A percentile compares a stretch with the other conserved stretches of the same genome.
Conservation (phyloP, 331 rosid genomes). For the Saraca asoca region DNA sequence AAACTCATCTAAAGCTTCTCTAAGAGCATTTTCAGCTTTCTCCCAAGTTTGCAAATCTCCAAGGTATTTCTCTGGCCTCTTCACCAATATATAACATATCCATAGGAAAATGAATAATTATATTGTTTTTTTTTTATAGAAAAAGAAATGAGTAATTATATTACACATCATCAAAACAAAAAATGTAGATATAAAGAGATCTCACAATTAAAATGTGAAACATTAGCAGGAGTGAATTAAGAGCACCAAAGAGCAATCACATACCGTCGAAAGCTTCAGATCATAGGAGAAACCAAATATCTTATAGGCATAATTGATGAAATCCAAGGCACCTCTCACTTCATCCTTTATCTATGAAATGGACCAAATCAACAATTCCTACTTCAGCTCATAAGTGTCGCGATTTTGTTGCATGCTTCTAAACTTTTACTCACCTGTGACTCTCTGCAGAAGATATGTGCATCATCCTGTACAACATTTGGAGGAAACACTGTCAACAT, state of each 20-base stretch:
- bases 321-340: slow-evolving; percentile 73
- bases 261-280: slow-evolving; percentile 90
- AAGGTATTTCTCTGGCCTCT: slow-evolving; percentile 91
- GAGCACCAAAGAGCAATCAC: slow-evolving; percentile 27
- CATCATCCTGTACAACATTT: slow-evolving; percentile 76
- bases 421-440: slow-evolving; percentile 69
- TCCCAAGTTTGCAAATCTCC: slow-evolving; percentile 87
- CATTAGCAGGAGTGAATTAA: background rate
- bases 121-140: background rate
- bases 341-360: slow-evolving; percentile 78
- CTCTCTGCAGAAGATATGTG: slow-evolving; percentile 94
- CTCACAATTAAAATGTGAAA: too few relatives aligned
- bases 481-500: slow-evolving; percentile 41
- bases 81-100: slow-evolving; percentile 28
- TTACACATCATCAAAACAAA: too few relatives aligned
- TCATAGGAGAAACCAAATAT: slow-evolving; percentile 92
- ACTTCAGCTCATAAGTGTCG: slow-evolving; percentile 7
- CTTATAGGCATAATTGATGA: slow-evolving; percentile 64
- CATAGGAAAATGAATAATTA: slow-evolving; percentile 13
- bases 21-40: slow-evolving; percentile 83
- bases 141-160: too few relatives aligned
- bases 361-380: slow-evolving; percentile 28
- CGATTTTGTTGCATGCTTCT: slow-evolving; percentile 1
- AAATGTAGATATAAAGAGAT: too few relatives aligned
- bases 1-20: slow-evolving; percentile 79